Conservation (phyloP, 257 asterid species). For the Echium plantagineum region DNA sequence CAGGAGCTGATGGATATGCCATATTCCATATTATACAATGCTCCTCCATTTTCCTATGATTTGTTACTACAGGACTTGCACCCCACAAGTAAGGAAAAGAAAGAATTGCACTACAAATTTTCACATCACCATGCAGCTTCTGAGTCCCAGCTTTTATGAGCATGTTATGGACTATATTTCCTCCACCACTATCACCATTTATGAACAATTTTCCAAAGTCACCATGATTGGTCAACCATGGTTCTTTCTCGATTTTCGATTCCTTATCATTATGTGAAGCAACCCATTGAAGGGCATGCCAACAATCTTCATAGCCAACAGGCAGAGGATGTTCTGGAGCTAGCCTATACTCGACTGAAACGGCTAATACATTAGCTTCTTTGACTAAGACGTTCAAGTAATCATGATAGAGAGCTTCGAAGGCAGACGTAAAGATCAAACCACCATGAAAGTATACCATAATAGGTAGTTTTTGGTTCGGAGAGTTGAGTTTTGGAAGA, state of each 20-base stretch:
- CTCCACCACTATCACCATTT: constrained; percentile 31
- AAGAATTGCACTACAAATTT: constrained; percentile 12
- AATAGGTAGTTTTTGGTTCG: constrained; percentile 30
- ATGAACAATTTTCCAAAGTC: constrained; percentile 6
- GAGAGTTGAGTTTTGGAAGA: constrained; percentile 23
- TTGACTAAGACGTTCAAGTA: constrained; percentile 27
- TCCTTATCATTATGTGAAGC: neutral
- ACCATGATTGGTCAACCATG: constrained; percentile 13
- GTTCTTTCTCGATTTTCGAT: neutral
- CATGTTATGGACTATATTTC: constrained; percentile 16
- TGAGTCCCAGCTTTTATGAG: constrained; percentile 10
- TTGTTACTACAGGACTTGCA: too few species aligned
- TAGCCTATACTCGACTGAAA: constrained; percentile 49
- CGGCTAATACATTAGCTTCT: constrained; percentile 28
- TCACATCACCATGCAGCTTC: neutral
- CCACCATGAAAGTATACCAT: constrained; percentile 55
- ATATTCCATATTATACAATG: constrained; percentile 10
- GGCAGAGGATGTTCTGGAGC: constrained; percentile 68
- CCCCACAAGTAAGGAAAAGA: constrained; percentile 12
- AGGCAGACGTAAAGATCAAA: constrained; percentile 33
- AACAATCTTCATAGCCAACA: constrained; percentile 39
- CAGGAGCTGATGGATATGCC: constrained; percentile 17
- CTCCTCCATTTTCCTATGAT: neutral
- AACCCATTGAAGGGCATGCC: constrained; percentile 46
- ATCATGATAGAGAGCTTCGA: constrained; percentile 22